A percentile compares a stretch with the other conserved stretches of the same genome.
Conservation (phyloP, 805 yeast genomes). For the Komagataella phaffii region DNA sequence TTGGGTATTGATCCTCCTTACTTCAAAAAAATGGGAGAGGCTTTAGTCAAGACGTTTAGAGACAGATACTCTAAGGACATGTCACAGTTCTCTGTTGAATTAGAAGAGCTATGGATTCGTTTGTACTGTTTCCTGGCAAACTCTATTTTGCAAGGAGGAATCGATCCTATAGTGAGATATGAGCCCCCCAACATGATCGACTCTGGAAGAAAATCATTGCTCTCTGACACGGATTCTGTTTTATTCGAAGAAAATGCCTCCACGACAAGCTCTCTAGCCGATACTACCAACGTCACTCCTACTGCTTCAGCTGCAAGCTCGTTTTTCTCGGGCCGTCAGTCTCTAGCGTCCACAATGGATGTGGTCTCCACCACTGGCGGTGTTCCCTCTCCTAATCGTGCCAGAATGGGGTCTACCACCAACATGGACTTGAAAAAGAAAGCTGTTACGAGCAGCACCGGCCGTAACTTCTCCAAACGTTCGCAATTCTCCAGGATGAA, state of each 20-base stretch:
- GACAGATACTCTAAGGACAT: constrained; percentile 34
- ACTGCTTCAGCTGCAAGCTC: not conserved
- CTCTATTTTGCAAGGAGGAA: constrained; percentile 47
- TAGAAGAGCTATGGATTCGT: constrained; percentile 62
- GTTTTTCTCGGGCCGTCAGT: not conserved
- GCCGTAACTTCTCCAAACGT: not conserved
- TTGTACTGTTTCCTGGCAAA: constrained; percentile 58
- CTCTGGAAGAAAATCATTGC: not conserved
- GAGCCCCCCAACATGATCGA: constrained; percentile 1
- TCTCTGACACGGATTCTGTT: not conserved
- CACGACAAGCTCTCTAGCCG: not conserved
- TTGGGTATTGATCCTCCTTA: constrained; percentile 58
- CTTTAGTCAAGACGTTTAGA: constrained; percentile 51
- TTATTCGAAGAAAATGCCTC: not conserved
- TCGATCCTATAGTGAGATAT: constrained; percentile 30
- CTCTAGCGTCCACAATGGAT: not conserved
- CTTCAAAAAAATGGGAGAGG: constrained; percentile 63
- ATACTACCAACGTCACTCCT: not conserved
- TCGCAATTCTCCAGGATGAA: not conserved
- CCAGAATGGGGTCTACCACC: not conserved
- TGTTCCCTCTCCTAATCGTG: not conserved
- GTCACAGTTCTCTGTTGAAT: constrained; percentile 36
- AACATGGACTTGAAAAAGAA: not conserved
- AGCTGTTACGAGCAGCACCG: not conserved
- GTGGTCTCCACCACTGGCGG: not conserved